These are phyloP conservation scores for Phlyctochytrium arcticum DNA, from an alignment of 192 early-diverging fungal genomes.

Conservation along the genomic window DNA sequence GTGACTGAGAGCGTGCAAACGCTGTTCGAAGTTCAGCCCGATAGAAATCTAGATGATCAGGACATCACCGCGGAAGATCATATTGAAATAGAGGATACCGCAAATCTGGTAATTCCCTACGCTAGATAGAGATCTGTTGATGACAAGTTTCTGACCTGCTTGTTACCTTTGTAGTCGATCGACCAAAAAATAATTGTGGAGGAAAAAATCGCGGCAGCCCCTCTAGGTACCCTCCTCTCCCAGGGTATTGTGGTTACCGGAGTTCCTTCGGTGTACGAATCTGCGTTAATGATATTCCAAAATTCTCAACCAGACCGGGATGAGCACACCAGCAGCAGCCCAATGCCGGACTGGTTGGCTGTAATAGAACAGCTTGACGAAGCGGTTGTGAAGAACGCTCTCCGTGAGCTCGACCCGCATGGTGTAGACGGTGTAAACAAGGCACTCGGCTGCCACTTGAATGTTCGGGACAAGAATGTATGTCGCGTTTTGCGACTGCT, in stretches of 20 bases:
- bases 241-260: neutral
- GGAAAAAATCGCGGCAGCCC: neutral
- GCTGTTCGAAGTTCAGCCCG: neutral
- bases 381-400: too few relatives aligned
- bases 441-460: neutral
- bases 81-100: neutral
- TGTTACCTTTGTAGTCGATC: neutral
- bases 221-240: neutral
- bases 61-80: neutral
- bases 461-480: neutral
- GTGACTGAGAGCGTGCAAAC: neutral
- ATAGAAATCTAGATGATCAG: neutral
- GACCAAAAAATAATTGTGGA: neutral
- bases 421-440: neutral
- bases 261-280: neutral
- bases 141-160: neutral
- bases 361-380: neutral
- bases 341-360: neutral
- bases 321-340: neutral
- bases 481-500: neutral
- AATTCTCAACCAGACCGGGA: neutral
- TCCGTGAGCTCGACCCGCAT: too few relatives aligned
- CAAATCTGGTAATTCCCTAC: neutral
- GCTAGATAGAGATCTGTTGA: neutral
- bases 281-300: neutral